A percentile compares a stretch with the other conserved stretches of the same genome.
Evolutionary conservation across 2,329 filamentous ascomycete genomes (phyloP).

Genomic region (Penicillium brevicompactum): DNA sequence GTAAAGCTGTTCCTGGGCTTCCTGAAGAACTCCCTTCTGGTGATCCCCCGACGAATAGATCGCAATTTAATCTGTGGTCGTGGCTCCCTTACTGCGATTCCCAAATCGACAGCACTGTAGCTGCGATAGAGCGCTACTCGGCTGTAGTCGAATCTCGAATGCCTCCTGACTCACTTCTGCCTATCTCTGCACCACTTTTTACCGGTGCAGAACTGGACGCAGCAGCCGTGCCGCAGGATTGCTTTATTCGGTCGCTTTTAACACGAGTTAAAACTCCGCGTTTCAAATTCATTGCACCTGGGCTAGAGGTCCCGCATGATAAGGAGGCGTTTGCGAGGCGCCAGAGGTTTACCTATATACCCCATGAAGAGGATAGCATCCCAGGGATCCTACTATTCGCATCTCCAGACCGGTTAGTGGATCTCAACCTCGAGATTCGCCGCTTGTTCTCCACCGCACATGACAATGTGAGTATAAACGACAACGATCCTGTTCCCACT

Average conservation of each 20-base stretch:
- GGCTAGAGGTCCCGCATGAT: background rate
- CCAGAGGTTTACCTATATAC: background rate
- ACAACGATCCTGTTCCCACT: too few relatives aligned
- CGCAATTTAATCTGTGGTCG: constrained; percentile 10
- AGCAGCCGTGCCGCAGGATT: background rate
- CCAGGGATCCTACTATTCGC: background rate
- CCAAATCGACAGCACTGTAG: constrained; percentile 15
- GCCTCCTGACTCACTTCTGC: background rate
- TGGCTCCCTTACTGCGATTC: constrained; percentile 16
- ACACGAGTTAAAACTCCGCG: background rate
- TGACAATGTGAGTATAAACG: too few relatives aligned
- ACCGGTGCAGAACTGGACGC: constrained; percentile 2
- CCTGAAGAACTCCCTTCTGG: background rate
- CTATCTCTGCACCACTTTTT: constrained; percentile 5
- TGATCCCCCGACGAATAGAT: background rate
- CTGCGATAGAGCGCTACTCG: constrained; percentile 14
- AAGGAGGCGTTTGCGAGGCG: background rate
- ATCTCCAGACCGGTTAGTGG: background rate
- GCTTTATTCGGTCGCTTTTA: constrained; percentile 1
- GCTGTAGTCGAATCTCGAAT: constrained; percentile 3
- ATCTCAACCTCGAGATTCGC: background rate
- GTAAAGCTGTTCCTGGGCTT: constrained; percentile 4
- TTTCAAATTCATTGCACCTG: background rate
- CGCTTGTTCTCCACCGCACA: too few relatives aligned
- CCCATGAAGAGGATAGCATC: background rate